These are phyloP conservation scores for Neobulgaria alba DNA, from an alignment of 2,329 filamentous ascomycete species.

Conservation along the genomic window DNA sequence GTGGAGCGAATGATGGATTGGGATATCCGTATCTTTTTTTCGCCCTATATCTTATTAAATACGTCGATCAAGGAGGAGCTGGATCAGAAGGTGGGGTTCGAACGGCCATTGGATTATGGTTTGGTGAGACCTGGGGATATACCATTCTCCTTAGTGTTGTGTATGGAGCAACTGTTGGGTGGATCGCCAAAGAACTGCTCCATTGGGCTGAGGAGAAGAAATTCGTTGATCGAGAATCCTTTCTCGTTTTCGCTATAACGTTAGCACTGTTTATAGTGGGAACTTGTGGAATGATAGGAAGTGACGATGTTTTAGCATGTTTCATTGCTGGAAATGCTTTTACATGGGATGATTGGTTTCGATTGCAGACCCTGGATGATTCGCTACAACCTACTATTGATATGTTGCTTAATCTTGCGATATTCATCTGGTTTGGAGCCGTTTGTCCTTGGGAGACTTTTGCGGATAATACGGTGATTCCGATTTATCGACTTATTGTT, in stretches of 20 bases:
- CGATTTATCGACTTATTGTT: slow-evolving; percentile 62
- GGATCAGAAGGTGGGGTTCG: slow-evolving; percentile 48
- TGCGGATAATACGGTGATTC: slow-evolving; percentile 56
- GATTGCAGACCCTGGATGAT: slow-evolving; percentile 79
- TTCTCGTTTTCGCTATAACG: slow-evolving; percentile 57
- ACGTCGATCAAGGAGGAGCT: slow-evolving; percentile 49
- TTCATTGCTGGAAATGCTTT: slow-evolving; percentile 89
- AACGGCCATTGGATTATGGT: slow-evolving; percentile 70
- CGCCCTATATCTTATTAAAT: slow-evolving; percentile 75
- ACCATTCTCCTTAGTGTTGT: slow-evolving; percentile 68
- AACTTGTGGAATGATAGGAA: slow-evolving; percentile 85
- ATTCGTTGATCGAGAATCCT: slow-evolving; percentile 42
- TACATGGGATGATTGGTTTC: slow-evolving; percentile 92
- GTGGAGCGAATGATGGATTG: slow-evolving; percentile 80
- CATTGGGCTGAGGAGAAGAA: slow-evolving; percentile 75
- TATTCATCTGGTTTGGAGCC: slow-evolving; percentile 89
- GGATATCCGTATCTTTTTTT: slow-evolving; percentile 82
- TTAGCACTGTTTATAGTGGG: slow-evolving; percentile 81
- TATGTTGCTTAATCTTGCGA: slow-evolving; percentile 74
- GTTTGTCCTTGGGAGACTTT: slow-evolving; percentile 76
- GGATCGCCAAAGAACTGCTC: slow-evolving; percentile 71
- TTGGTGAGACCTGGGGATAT: slow-evolving; percentile 79
- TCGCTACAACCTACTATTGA: slow-evolving; percentile 91
- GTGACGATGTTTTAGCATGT: slow-evolving; percentile 83
- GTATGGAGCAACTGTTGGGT: slow-evolving; percentile 72